Conservation (phyloP, 1,284 basidiomycete species). For the Rugosomyces carneus region DNA sequence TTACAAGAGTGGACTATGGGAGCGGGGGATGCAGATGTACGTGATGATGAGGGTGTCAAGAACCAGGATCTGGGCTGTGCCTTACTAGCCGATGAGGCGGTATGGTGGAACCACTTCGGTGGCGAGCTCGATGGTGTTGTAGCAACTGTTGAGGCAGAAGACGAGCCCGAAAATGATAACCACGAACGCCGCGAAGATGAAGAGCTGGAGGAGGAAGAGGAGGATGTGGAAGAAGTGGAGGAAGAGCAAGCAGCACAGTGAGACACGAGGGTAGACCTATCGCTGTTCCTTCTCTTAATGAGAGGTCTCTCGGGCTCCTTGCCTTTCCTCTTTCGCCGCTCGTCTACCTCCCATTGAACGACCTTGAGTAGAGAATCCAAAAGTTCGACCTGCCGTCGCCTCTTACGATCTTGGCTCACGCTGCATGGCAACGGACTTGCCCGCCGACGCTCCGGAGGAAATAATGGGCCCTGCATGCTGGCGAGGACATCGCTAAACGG, state of each 20-base stretch:
- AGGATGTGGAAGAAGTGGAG: constrained; percentile 31
- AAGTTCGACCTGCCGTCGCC: constrained; percentile 30
- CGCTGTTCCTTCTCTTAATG: constrained; percentile 14
- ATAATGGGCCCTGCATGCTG: constrained; percentile 56
- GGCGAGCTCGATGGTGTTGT: constrained; percentile 18
- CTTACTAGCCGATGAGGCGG: constrained; percentile 5
- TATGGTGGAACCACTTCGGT: constrained; percentile 19
- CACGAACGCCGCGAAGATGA: constrained; percentile 28
- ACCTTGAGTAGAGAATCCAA: constrained; percentile 43
- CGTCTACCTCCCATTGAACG: constrained; percentile 34
- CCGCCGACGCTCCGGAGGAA: constrained; percentile 35
- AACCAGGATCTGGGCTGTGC: constrained; percentile 8
- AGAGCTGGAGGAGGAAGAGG: constrained; percentile 28
- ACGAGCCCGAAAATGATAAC: constrained; percentile 23
- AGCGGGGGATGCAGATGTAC: not conserved
- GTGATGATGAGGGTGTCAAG: constrained; percentile 1
- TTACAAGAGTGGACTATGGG: constrained; percentile 1
- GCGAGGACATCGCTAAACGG: constrained; percentile 51
- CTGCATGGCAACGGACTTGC: constrained; percentile 11
- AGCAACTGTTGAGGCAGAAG: constrained; percentile 16
- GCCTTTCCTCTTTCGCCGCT: constrained; percentile 25
- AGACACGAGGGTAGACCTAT: constrained; percentile 3
- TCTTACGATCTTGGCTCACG: constrained; percentile 19
- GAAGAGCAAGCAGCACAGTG: constrained; percentile 27
- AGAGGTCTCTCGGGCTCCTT: constrained; percentile 20